Conservation (phyloP, 148 eudicot species). For the Rhododendron henanense region DNA sequence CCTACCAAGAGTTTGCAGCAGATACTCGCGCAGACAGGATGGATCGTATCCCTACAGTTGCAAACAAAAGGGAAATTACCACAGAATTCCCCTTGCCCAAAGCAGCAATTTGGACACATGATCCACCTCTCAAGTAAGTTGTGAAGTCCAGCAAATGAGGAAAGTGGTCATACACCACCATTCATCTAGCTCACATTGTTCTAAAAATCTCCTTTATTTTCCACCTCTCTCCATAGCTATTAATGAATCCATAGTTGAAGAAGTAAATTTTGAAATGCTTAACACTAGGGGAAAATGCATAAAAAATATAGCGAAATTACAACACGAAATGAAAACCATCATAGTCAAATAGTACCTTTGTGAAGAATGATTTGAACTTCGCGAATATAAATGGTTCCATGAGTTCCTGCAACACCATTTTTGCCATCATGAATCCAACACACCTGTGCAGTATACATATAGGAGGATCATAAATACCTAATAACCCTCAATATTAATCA, state of each 20-base stretch:
- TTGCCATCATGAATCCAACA: slow-evolving; percentile 96
- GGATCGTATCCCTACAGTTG: slow-evolving; percentile 73
- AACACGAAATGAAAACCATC: neutral
- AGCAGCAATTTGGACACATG: neutral
- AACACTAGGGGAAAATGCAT: neutral
- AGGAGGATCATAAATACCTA: neutral
- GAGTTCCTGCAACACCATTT: slow-evolving; percentile 91
- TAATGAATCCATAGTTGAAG: neutral
- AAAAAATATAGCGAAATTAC: neutral
- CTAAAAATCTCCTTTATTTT: neutral
- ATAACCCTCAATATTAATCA: neutral
- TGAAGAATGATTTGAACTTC: slow-evolving; percentile 84
- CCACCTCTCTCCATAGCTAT: neutral
- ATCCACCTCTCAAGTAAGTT: neutral
- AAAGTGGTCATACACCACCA: neutral
- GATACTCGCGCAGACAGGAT: slow-evolving; percentile 91
- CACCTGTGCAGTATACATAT: slow-evolving; percentile 43
- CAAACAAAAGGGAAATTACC: slow-evolving; percentile 4
- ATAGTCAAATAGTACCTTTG: slow-evolving; percentile 41
- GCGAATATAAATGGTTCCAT: slow-evolving; percentile 74
- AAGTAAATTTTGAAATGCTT: neutral
- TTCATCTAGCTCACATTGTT: neutral
- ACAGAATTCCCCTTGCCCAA: neutral
- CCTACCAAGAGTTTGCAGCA: slow-evolving; percentile 52
- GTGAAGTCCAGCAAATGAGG: neutral